Evolutionary conservation across 306 rosid species (phyloP).

Genomic region (Sesbania bispinosa): DNA sequence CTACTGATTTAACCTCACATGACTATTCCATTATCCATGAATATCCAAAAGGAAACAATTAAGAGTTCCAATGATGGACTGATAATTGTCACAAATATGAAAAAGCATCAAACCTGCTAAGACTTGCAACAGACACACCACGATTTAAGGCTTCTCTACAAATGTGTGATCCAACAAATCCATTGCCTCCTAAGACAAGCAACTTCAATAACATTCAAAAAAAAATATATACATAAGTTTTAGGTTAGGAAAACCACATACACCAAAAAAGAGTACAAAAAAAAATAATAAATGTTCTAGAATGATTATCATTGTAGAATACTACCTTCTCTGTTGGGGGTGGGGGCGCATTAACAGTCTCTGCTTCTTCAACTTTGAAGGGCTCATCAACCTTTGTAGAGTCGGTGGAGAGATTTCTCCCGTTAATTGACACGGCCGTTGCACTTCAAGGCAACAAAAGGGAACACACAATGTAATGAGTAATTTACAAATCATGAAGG

Average conservation of each 20-base stretch:
- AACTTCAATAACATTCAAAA: conserved; percentile 48
- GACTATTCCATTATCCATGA: neutral
- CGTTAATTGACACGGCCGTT: conserved; percentile 37
- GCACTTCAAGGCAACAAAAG: conserved; percentile 41
- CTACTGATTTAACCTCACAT: neutral
- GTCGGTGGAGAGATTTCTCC: conserved; percentile 59
- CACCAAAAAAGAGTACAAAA: neutral
- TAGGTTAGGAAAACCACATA: conserved; percentile 6
- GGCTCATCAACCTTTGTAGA: conserved; percentile 78
- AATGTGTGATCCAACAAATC: conserved; percentile 93
- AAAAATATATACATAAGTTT: neutral
- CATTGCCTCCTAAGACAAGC: conserved; percentile 97
- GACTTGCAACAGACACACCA: conserved; percentile 80
- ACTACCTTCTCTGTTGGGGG: conserved; percentile 92
- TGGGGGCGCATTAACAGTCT: conserved; percentile 73
- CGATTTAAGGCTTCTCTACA: conserved; percentile 75
- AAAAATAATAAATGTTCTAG: neutral
- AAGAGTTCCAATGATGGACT: neutral
- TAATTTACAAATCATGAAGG: conserved; percentile 7
- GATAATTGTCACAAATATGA: neutral
- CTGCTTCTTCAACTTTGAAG: conserved; percentile 81
- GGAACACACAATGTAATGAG: conserved; percentile 2
- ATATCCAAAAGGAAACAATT: neutral
- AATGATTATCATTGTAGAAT: neutral
- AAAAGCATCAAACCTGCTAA: conserved; percentile 61